phyloP scores from a whole-genome alignment of 257 asterid genomes.

The Nicotiana tomentosiformis region DNA sequence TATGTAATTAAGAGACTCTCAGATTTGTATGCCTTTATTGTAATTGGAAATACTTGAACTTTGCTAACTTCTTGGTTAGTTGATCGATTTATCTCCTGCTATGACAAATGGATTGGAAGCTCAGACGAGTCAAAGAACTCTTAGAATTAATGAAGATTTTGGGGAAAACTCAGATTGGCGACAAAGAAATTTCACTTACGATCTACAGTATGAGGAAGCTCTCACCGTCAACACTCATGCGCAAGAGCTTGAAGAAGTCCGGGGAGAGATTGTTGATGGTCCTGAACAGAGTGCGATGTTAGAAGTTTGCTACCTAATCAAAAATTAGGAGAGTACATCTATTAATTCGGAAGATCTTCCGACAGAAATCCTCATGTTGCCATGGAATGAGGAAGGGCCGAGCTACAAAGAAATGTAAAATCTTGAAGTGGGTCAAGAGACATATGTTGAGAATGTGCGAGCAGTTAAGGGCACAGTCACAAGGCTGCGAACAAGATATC shows the following conservation, averaged over 20 bases:
- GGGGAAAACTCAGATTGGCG: neutral
- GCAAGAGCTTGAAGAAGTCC: neutral
- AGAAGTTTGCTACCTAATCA: neutral
- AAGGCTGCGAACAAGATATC: neutral
- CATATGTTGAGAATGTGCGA: neutral
- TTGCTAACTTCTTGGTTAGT: neutral
- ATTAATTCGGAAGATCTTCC: neutral
- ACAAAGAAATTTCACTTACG: neutral
- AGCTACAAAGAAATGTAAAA: neutral
- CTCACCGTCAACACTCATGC: neutral
- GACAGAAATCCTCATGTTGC: neutral
- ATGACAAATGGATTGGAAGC: too few relatives aligned
- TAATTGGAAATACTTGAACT: neutral
- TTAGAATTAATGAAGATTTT: neutral
- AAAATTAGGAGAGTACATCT: neutral
- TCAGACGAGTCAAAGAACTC: neutral
- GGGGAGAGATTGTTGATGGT: neutral
- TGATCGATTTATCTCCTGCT: too few relatives aligned
- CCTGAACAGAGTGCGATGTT: neutral
- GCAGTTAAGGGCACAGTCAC: neutral
- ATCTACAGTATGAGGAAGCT: neutral
- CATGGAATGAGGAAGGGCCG: neutral
- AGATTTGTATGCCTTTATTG: neutral
- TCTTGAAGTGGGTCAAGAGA: neutral
- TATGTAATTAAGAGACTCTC: too few relatives aligned